Base-by-base conservation (phyloP, 148 eudicot species). In the Gaultheria prostrata region DNA sequence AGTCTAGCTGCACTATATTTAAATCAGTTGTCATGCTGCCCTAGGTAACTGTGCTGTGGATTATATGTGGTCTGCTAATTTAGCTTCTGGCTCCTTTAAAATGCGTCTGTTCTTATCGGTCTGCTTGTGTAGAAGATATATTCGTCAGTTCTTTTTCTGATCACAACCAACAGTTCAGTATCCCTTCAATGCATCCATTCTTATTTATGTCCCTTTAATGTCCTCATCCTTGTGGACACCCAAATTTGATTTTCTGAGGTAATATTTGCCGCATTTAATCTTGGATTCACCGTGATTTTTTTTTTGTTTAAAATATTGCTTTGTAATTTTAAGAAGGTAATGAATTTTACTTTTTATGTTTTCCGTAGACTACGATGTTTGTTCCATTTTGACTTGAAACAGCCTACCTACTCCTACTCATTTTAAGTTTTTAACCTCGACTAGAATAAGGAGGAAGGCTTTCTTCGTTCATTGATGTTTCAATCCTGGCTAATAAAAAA, bases 381-480 rank as follows among this genome's bases (percentile, higher is more conserved):
- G 48, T 76, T 48, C 5, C 48, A 48, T 48, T 76, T 75, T 76
- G 51, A n/a, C 79, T 24, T n/a, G 79, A 76, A 11, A 76, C 79
- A 30, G 39, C 35, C 72, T 67, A 30, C 72, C 35, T 28, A 28
- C 72, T 28, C 35, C 35, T 67, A 26, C 35, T 28, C 72, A 12
- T 28, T 12, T 67, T 61, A 2, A 2, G 69, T 61, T 61, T n/a
- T 24, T 30, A 67, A 12, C 72, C 72, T 67, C 0, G 8, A 67
- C 35, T 13, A 28, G 26, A 26, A 26, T 24, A 33, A 67, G 72
- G 32, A 67, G 39, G 33, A 28, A 67, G 39, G 18, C 17, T 67
- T 13, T 67, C 35, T 14, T 28, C 12, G 4, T 4, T 1, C 2
- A 65, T 65, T 26, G 71, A 28, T 65, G 32, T 28, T 13, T 67